These are phyloP conservation scores for Acanthamoeba lenticulata DNA, from an alignment of 208 protist genomes.

Conservation along the genomic window DNA sequence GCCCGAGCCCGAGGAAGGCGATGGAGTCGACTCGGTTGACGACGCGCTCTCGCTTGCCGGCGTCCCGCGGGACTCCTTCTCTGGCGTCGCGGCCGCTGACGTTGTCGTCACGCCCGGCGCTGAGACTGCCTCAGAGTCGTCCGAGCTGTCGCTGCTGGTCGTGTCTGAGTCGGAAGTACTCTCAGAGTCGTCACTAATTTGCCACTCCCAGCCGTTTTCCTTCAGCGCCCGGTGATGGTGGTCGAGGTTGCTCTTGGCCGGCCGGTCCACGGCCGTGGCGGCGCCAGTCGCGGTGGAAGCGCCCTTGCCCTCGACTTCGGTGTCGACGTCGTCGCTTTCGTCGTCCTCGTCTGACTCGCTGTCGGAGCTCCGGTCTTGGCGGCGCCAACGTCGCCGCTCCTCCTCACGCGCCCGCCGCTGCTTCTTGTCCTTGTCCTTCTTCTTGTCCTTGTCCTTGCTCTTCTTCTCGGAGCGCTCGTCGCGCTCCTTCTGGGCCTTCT, in stretches of 20 bases:
- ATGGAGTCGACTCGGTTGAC: not conserved
- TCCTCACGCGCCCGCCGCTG: not conserved
- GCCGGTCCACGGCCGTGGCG: not conserved
- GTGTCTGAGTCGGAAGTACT: too few species aligned
- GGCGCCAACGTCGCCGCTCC: too few species aligned
- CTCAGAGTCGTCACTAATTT: not conserved
- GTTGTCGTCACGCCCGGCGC: too few species aligned
- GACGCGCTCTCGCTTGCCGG: too few species aligned
- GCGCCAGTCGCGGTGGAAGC: too few species aligned
- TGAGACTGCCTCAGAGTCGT: too few species aligned
- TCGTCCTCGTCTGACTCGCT: not conserved
- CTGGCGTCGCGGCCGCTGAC: too few species aligned
- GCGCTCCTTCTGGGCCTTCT: conserved; percentile 1
- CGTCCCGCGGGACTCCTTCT: too few species aligned
- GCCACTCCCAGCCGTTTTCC: not conserved
- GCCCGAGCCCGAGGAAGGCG: not conserved
- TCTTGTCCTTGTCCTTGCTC: not conserved
- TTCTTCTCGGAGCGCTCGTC: not conserved
- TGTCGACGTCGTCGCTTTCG: not conserved
- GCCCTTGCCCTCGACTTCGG: too few species aligned
- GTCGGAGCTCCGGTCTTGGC: too few species aligned
- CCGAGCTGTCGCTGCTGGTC: too few species aligned
- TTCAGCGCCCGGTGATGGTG: not conserved
- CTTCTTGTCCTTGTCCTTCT: conserved; percentile 16
- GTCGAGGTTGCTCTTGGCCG: not conserved